phyloP scores from a whole-genome alignment of 2,329 filamentous ascomycete genomes.

The Fusarium coffeatum region DNA sequence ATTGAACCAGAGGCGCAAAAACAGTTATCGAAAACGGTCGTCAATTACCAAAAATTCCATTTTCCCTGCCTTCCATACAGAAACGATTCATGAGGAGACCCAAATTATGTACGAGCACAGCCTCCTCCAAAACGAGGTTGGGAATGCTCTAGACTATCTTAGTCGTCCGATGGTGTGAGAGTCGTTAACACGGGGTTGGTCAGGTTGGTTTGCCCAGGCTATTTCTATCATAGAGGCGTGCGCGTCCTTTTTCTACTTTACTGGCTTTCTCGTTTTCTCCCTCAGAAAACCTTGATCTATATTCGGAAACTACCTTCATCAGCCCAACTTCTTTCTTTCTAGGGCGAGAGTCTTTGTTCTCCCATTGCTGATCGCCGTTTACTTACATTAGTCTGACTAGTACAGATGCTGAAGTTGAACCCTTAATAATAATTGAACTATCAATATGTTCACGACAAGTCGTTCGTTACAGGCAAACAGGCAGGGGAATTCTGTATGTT shows the following conservation, averaged over 20 bases:
- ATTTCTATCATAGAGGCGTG: slow-evolving; percentile 28
- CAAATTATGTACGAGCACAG: slow-evolving; percentile 17
- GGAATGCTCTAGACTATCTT: slow-evolving; percentile 8
- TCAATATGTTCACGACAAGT: slow-evolving; percentile 8
- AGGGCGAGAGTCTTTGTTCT: background rate
- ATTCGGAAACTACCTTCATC: slow-evolving; percentile 26
- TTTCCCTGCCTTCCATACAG: background rate
- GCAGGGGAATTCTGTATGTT: slow-evolving; percentile 9
- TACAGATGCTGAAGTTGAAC: slow-evolving; percentile 1
- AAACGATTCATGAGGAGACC: background rate
- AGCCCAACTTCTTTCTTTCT: background rate
- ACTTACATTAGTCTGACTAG: background rate
- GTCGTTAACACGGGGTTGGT: slow-evolving; percentile 30
- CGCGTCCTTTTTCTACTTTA: slow-evolving; percentile 31
- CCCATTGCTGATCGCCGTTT: slow-evolving; percentile 4
- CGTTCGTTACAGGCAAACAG: slow-evolving; percentile 16
- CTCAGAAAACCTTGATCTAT: slow-evolving; percentile 20
- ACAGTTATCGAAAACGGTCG: background rate
- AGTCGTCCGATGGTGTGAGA: slow-evolving; percentile 31
- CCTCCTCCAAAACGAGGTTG: slow-evolving; percentile 36
- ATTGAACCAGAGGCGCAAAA: background rate
- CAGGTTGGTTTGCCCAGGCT: background rate
- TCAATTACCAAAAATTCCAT: background rate
- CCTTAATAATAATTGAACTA: slow-evolving; percentile 4
- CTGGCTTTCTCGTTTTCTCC: background rate